Evolutionary conservation across 805 yeast species (phyloP).

Genomic region (Debaryomyces prosopidis): DNA sequence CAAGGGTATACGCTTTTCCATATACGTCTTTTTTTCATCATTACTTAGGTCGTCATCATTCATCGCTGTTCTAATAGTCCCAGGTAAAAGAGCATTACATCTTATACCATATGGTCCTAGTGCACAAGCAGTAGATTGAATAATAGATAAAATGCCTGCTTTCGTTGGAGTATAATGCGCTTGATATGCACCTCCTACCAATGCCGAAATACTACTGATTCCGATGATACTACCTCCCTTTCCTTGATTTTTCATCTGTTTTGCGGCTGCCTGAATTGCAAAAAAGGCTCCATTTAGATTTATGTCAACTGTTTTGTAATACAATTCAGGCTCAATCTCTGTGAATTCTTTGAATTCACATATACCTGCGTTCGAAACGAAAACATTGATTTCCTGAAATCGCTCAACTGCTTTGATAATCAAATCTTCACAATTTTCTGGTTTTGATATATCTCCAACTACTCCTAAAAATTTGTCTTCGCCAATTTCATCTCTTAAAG

Average conservation of each 20-base stretch:
- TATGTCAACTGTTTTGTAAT: slow-evolving; percentile 33
- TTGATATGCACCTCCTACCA: slow-evolving; percentile 47
- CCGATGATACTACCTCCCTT: slow-evolving; percentile 51
- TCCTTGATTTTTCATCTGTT: slow-evolving; percentile 45
- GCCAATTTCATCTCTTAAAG: slow-evolving; percentile 23
- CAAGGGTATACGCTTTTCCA: slow-evolving; percentile 42
- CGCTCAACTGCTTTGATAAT: slow-evolving; percentile 30
- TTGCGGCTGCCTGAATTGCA: slow-evolving; percentile 48
- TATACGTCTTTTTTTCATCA: slow-evolving; percentile 30
- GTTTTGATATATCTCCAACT: slow-evolving; percentile 46
- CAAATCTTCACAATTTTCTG: slow-evolving; percentile 33
- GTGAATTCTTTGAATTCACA: slow-evolving; percentile 43
- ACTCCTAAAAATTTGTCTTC: slow-evolving; percentile 29
- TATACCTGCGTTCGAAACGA: slow-evolving; percentile 50
- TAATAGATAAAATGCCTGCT: slow-evolving; percentile 45
- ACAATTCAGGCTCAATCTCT: slow-evolving; percentile 39
- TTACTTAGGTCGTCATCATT: slow-evolving; percentile 45
- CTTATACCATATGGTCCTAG: slow-evolving; percentile 44
- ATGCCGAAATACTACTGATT: slow-evolving; percentile 41
- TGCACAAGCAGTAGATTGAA: slow-evolving; percentile 46
- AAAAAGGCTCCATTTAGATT: slow-evolving; percentile 46
- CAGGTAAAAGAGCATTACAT: slow-evolving; percentile 48
- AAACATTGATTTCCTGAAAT: slow-evolving; percentile 41
- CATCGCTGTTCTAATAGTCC: slow-evolving; percentile 42
- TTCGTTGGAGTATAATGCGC: slow-evolving; percentile 51